A percentile compares a stretch with the other conserved stretches of the same genome.
Evolutionary conservation across 768 basidiomycete genomes (phyloP).

Genomic region (Serendipita sp.): DNA sequence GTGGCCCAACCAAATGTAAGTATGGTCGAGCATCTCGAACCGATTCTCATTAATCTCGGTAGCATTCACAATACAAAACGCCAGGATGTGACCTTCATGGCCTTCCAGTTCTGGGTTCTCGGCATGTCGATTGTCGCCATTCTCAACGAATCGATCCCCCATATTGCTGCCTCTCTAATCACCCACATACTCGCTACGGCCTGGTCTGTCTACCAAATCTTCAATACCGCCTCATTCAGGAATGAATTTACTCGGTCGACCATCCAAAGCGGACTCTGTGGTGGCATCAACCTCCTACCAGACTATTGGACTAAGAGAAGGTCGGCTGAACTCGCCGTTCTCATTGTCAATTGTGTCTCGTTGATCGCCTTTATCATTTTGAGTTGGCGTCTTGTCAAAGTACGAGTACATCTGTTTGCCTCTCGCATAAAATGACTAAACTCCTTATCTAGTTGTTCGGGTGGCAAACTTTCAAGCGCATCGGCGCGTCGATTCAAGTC

Average conservation of each 20-base stretch:
- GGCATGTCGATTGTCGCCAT: conserved; percentile 61
- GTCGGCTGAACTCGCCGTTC: conserved; percentile 44
- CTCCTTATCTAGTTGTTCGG: conserved; percentile 39
- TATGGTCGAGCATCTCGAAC: conserved; percentile 9
- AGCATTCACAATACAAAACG: conserved; percentile 60
- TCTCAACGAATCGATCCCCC: conserved; percentile 66
- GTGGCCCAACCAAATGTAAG: conserved; percentile 57
- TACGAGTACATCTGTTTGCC: conserved; percentile 17
- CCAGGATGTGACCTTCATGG: conserved; percentile 62
- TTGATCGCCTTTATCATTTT: conserved; percentile 45
- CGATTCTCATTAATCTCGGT: conserved; percentile 1
- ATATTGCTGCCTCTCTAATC: conserved; percentile 52
- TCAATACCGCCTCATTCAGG: conserved; percentile 41
- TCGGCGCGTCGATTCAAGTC: conserved; percentile 59
- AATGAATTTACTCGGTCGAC: conserved; percentile 38
- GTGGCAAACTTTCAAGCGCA: conserved; percentile 80
- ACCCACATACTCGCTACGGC: conserved; percentile 59
- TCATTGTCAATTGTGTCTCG: conserved; percentile 45
- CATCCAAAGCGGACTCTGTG: conserved; percentile 45
- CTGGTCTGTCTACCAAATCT: conserved; percentile 58
- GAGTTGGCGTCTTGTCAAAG: conserved; percentile 63
- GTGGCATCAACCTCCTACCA: conserved; percentile 36
- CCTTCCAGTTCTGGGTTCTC: conserved; percentile 67
- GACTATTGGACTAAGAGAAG: conserved; percentile 48
- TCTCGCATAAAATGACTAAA: background rate